Base-by-base conservation (phyloP, 306 rosid species). In the Vicia villosa region DNA sequence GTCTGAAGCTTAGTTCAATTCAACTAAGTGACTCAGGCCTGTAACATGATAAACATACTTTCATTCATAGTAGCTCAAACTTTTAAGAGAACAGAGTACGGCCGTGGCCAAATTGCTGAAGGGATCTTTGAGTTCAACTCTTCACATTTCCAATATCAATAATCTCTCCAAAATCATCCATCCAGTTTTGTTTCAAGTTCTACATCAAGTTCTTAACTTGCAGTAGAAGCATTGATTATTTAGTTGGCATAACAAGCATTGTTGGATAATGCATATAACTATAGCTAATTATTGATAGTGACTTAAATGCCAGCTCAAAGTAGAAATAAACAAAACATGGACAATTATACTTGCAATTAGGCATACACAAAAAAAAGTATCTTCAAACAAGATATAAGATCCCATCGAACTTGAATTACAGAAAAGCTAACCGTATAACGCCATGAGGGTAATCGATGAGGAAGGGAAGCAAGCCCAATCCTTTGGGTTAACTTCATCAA, bases 401-500 rank as follows among this genome's bases (percentile, higher is more conserved):
- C 67, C 56, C 41, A 47, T 40, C 28, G 26, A 59, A 66, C 36
- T 73, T 19, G 63, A 47, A 49, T 38, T 10, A 66, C 19, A 68
- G 42, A 69, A 74, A 66, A 21, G 72, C 90, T 82, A 66, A 94
- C 97, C 92, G 79, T 83, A 83, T 94, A 94, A 61, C 83, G 89
- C 98, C 97, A 90, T 28, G 92, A 80, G 69, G 95, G 89, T 51
- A 87, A 77, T 45, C 86, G 90, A 75, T 81, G 88, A 70, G 96
- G 96, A 79, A 94, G 96, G 79, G 85, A 77, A 55, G 82, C 83
- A 66, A 90, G 86, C 83, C 96, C 98, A 51, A 90, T 87, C 47
- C 97, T 85, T 72, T 90, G 98, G 38, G 88, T 85, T 80, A 94
- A 84, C 80, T 94, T 94, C 90, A 90, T 84, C 76, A 91, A 64